Base-by-base conservation (phyloP, 106 monocot genomes). In the Dioscorea dumetorum region DNA sequence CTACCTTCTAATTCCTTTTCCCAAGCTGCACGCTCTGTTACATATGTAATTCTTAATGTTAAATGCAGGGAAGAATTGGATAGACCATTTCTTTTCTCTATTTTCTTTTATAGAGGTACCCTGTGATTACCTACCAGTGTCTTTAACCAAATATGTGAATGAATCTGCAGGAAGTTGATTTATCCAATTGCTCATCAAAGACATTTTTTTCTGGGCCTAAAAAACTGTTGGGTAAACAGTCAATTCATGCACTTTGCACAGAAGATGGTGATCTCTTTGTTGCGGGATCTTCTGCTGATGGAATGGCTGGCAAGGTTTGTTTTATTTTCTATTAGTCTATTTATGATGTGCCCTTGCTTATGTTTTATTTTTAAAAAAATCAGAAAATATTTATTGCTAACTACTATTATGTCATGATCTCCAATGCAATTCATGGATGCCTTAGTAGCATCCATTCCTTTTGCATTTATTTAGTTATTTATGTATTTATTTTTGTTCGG, bases 251-350 rank as follows among this genome's bases (percentile, higher is more conserved):
- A 13, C 60, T 84, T 14, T 76, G 72, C 31, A 69, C 73, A 33
- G 64, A 80, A 12, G 71, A 79, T 61, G 73, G 70, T 61, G 24
- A 73, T 73, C 84, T 84, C 56, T 84, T 69, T 57, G 79, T 76
- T 32, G 79, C 79, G 23, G 79, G 84, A 4, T 76, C 79, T 64
- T 84, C 84, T 64, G 79, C 79, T 52, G 84, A 84, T 64, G 84
- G 79, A 54, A 73, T 49, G 2, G 84, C 84, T 72, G 84, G 84
- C 18, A 84, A 79, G 84, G 84, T 84, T 14, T 60, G 72, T 64
- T 57, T 60, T 23, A 60, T 22, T 15, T 63, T 7, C 49, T 18
- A 0, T 41, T 4, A 49, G 24, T 23, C 28, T 1, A 24, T 23
- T 23, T 60, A 10, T 20, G 11, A 12, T 12, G 22, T 60, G 24